Base-by-base conservation (phyloP, 208 protist genomes). In the Leishmania guyanensis region DNA sequence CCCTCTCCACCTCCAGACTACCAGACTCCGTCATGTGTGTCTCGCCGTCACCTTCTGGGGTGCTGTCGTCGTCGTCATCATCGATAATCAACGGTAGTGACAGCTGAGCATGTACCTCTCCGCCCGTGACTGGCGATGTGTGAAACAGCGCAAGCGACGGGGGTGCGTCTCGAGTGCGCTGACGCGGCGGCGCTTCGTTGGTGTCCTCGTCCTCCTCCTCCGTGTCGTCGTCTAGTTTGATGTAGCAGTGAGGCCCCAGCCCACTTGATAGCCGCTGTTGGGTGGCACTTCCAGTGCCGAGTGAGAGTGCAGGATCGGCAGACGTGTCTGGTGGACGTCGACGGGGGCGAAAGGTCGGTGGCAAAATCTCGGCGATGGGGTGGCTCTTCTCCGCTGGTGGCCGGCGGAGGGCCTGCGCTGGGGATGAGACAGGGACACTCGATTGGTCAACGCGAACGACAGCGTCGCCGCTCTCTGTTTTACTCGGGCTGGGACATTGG, bases 261-360 rank as follows among this genome's bases (percentile, higher is more conserved):
- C n/a, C 5, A 14, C 56, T 56, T 12, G 60, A 50, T 14, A 26
- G 60, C 64, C 54, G n/a, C 39, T 70, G 75, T 5, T n/a, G 16
- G 51, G 22, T 16, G 26, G 51, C 33, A 2, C 51, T 43, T 50
- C 72, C 48, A 51, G 69, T 1, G 69, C 69, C 46, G 43, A 33
- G 43, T 16, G 48, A 46, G 1, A n/a, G 36, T 0, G 80, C 43
- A 62, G 50, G 9, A 36, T 14, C 36, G 58, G 22, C 72, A 65
- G 76, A 74, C 68, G 75, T 22, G 65, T 53, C 56, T 53, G 60
- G 26, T 65, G 81, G 64, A 56, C 85, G 73, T 17, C 89, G 90
- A 43, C 92, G 90, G 33, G 83, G 84, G 16, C 90, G 84, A 77
- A 94, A 94, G 39, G 92, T 95, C 22, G 90, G 90, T 0, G 90